Conservation (phyloP, 2,329 filamentous ascomycete genomes). For the Phaeomoniella chlamydospora region DNA sequence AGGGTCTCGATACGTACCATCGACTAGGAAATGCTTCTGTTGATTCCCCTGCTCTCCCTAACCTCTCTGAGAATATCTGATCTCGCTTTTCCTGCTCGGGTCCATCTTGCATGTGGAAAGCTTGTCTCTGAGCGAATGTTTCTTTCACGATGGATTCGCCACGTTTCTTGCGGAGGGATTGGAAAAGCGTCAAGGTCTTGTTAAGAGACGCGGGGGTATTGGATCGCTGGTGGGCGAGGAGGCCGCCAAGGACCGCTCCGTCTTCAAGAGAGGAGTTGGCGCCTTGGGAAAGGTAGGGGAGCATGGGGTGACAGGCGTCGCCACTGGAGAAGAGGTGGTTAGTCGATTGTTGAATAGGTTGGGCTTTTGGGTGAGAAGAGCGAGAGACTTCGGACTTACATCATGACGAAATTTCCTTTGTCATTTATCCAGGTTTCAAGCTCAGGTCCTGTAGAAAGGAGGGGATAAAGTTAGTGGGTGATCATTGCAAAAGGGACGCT, state of each 20-base stretch:
- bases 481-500: too few species aligned
- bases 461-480: too few species aligned
- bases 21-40: slow-evolving; percentile 46
- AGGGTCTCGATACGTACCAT: slow-evolving; percentile 31
- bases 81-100: slow-evolving; percentile 45
- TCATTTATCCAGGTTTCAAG: slow-evolving; percentile 41
- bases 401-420: slow-evolving; percentile 30
- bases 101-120: slow-evolving; percentile 40
- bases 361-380: too few species aligned
- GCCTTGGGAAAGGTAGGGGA: slow-evolving; percentile 50
- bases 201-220: slow-evolving; percentile 27
- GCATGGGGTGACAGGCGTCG: slow-evolving; percentile 50
- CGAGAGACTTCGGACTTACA: too few species aligned
- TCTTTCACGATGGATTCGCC: slow-evolving; percentile 44
- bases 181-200: slow-evolving; percentile 26
- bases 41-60: slow-evolving; percentile 31
- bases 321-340: too few species aligned
- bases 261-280: slow-evolving; percentile 56
- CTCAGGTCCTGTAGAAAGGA: slow-evolving; percentile 31
- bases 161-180: slow-evolving; percentile 30
- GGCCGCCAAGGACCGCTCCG: slow-evolving; percentile 46
- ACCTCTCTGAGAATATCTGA: slow-evolving; percentile 38
- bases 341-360: too few species aligned
- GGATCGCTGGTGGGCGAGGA: slow-evolving; percentile 36
- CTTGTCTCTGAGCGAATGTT: slow-evolving; percentile 42